These are phyloP conservation scores for Dryadomyces quercus-mongolicae DNA, from an alignment of 2,329 filamentous ascomycete species.

Conservation along the genomic window DNA sequence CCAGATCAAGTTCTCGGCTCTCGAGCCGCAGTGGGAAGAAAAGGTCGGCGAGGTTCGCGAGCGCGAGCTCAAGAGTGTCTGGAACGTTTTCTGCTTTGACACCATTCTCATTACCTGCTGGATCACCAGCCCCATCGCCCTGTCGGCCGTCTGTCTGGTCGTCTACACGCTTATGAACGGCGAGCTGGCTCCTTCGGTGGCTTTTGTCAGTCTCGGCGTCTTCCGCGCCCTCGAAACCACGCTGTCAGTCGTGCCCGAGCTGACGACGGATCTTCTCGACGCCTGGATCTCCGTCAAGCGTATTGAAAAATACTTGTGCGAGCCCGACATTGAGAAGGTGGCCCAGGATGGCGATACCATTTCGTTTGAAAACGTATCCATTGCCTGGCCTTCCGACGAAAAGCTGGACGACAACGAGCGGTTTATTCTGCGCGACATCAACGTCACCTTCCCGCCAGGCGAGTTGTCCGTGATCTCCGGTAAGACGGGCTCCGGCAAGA, in stretches of 20 bases:
- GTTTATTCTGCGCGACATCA: slow-evolving; percentile 54
- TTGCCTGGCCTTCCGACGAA: slow-evolving; percentile 63
- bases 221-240: slow-evolving; percentile 64
- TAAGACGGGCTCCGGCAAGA: slow-evolving; percentile 69
- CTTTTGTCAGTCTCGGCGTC: slow-evolving; percentile 66
- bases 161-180: slow-evolving; percentile 55
- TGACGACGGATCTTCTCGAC: slow-evolving; percentile 59
- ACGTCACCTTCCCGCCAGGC: slow-evolving; percentile 52
- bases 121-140: slow-evolving; percentile 61
- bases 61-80: slow-evolving; percentile 54
- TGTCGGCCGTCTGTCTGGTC: slow-evolving; percentile 59
- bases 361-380: slow-evolving; percentile 52
- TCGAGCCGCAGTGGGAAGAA: slow-evolving; percentile 63
- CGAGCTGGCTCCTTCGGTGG: slow-evolving; percentile 55
- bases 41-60: slow-evolving; percentile 55
- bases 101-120: slow-evolving; percentile 53
- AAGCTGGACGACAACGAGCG: slow-evolving; percentile 42
- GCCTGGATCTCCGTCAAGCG: slow-evolving; percentile 60
- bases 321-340: slow-evolving; percentile 48
- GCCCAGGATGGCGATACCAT: slow-evolving; percentile 46
- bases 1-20: slow-evolving; percentile 74
- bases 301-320: slow-evolving; percentile 58
- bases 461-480: slow-evolving; percentile 66
- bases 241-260: slow-evolving; percentile 58
- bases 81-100: slow-evolving; percentile 54